phyloP scores from a whole-genome alignment of 1,284 basidiomycete species.

The Tilletia caries region DNA sequence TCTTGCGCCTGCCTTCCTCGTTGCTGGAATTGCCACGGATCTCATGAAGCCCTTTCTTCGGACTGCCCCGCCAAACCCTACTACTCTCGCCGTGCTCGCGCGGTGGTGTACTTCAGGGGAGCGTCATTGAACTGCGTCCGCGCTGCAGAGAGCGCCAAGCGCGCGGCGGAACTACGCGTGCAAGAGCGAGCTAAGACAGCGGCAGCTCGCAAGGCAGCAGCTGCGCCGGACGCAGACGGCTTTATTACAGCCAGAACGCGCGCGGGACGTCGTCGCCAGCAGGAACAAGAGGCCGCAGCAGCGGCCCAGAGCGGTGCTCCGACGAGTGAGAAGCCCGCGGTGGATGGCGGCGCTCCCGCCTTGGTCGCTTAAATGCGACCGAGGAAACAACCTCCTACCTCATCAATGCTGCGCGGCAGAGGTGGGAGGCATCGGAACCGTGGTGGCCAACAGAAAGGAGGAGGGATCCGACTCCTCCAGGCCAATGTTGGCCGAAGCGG shows the following conservation, averaged over 20 bases:
- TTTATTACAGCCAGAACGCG: neutral
- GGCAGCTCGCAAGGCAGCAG: neutral
- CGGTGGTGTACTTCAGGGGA: neutral
- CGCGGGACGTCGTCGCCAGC: neutral
- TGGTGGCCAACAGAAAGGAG: neutral
- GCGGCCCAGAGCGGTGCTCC: neutral
- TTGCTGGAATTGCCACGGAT: neutral
- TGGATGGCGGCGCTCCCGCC: neutral
- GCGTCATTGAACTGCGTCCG: neutral
- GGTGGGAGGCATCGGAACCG: conserved; percentile 1
- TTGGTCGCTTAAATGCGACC: neutral
- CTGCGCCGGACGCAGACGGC: neutral
- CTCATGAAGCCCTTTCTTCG: neutral
- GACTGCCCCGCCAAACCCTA: neutral
- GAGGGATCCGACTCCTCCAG: neutral
- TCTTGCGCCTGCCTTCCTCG: neutral
- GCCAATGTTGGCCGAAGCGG: conserved; percentile 3
- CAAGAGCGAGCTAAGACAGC: neutral
- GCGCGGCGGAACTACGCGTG: neutral
- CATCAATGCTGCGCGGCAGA: neutral
- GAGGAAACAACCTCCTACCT: neutral
- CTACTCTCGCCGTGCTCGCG: neutral
- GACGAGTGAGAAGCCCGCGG: neutral
- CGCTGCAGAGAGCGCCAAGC: neutral
- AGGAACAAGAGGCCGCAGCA: neutral